Percentiles rank a stretch among this genome's conserved stretches.
These are phyloP conservation scores for Eucalyptus melliodora DNA, from an alignment of 345 rosid species.

Conservation along the genomic window DNA sequence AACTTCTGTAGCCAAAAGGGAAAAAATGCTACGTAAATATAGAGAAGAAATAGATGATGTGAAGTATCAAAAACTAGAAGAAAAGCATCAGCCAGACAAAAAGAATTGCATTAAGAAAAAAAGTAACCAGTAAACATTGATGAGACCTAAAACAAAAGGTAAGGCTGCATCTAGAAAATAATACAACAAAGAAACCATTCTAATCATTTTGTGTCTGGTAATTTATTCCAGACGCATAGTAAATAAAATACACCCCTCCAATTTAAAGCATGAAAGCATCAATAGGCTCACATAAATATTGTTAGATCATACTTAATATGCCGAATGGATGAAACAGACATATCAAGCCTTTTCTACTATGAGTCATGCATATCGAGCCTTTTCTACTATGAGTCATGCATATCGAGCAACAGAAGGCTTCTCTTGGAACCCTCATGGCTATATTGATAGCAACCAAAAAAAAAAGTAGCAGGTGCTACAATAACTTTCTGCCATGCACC, in stretches of 20 bases:
- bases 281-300: not conserved
- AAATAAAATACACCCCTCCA: not conserved
- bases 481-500: not conserved
- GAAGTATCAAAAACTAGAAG: not conserved
- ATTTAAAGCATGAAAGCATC: not conserved
- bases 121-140: not conserved
- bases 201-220: not conserved
- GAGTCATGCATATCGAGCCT: not conserved
- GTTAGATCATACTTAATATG: not conserved
- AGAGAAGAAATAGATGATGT: not conserved
- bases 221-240: not conserved
- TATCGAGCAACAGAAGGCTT: not conserved
- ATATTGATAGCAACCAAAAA: not conserved
- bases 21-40: not conserved
- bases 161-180: not conserved
- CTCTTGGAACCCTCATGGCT: not conserved
- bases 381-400: not conserved
- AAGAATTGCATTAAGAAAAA: not conserved
- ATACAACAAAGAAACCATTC: not conserved
- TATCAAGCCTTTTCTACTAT: not conserved
- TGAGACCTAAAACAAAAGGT: not conserved
- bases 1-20: conserved; percentile 34
- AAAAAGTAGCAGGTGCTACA: not conserved
- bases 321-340: not conserved
- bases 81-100: not conserved